Conservation (phyloP, 257 asterid genomes). For the Salvia rosmarinus region DNA sequence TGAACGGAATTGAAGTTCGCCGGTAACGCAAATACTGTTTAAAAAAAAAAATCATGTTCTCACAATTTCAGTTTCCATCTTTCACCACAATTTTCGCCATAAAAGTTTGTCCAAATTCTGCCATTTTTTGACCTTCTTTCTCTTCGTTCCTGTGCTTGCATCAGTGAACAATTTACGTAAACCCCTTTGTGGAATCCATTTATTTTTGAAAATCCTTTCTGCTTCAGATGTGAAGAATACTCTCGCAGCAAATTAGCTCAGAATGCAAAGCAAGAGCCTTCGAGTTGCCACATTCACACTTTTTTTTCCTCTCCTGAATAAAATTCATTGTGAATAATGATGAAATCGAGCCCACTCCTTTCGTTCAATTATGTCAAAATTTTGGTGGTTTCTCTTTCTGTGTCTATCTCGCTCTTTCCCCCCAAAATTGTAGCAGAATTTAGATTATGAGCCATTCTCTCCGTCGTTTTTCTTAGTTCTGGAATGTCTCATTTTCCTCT, state of each 20-base stretch:
- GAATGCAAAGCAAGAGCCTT: conserved; percentile 19
- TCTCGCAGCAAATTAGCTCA: not conserved
- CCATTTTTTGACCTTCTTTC: conserved; percentile 6
- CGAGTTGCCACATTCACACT: not conserved
- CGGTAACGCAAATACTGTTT: conserved; percentile 31
- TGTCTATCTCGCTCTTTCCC: not conserved
- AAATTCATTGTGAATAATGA: not conserved
- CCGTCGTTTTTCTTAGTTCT: not conserved
- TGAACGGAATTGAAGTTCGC: conserved; percentile 29
- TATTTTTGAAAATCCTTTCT: not conserved
- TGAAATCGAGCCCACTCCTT: not conserved
- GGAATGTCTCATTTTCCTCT: not conserved
- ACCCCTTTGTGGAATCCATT: conserved; percentile 6
- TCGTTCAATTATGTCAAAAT: not conserved
- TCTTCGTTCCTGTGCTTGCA: conserved; percentile 10
- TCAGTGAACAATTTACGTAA: not conserved
- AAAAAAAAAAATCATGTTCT: not conserved
- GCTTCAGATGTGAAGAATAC: conserved; percentile 21
- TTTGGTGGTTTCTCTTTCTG: not conserved
- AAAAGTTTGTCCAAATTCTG: not conserved
- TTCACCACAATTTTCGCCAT: conserved; percentile 17
- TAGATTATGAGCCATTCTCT: conserved; percentile 15
- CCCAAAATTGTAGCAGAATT: not conserved
- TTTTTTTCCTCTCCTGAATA: not conserved
- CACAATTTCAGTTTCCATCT: conserved; percentile 25